Conservation (phyloP, 2,329 filamentous ascomycete species). For the Ceratocystis eucalypticola region DNA sequence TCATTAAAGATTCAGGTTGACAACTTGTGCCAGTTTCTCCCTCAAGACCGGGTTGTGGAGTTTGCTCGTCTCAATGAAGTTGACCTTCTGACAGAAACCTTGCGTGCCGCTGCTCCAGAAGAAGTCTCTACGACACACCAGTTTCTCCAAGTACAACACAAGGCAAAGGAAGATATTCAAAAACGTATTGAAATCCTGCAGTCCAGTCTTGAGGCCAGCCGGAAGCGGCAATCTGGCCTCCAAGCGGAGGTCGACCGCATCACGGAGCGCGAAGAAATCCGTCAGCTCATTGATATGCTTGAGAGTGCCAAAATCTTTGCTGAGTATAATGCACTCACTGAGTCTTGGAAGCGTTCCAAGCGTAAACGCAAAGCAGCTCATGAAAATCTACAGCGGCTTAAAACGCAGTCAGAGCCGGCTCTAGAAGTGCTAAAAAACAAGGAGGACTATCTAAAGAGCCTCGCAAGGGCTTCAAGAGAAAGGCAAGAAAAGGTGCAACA, state of each 20-base stretch:
- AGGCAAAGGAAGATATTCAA: conserved; percentile 38
- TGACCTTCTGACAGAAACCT: conserved; percentile 70
- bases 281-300: conserved; percentile 35
- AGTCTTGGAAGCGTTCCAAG: conserved; percentile 32
- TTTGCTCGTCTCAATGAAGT: conserved; percentile 75
- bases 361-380: conserved; percentile 26
- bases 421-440: conserved; percentile 18
- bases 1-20: conserved; percentile 85
- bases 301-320: conserved; percentile 52
- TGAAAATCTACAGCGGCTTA: conserved; percentile 23
- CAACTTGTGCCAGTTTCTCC: conserved; percentile 93
- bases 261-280: conserved; percentile 50
- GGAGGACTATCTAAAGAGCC: background rate
- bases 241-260: conserved; percentile 73
- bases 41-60: conserved; percentile 88
- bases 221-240: conserved; percentile 58
- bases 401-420: conserved; percentile 14
- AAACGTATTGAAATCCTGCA: conserved; percentile 39
- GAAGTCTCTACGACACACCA: conserved; percentile 71
- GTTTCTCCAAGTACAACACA: conserved; percentile 56
- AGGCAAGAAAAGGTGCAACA: background rate
- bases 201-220: conserved; percentile 41
- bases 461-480: background rate
- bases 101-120: conserved; percentile 71
- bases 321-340: conserved; percentile 43